A percentile compares a stretch with the other conserved stretches of the same genome.
Conservation (phyloP, 768 basidiomycete genomes). For the Nidula microcarpa region DNA sequence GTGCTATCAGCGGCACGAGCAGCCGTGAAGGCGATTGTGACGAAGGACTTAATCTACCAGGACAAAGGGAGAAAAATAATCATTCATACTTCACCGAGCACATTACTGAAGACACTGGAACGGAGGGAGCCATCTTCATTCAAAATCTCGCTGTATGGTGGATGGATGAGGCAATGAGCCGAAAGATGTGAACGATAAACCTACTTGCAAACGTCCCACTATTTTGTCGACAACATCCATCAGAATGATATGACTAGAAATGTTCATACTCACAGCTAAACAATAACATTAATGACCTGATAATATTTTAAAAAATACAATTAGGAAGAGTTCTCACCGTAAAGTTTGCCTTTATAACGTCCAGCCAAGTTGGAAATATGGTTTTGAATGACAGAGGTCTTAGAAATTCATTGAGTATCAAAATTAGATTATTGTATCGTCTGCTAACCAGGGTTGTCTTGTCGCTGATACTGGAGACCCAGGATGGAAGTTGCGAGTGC, state of each 20-base stretch:
- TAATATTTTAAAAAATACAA: neutral
- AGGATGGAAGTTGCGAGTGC: conserved; percentile 38
- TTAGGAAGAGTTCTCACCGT: conserved; percentile 16
- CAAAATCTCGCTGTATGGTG: conserved; percentile 39
- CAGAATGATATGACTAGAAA: neutral
- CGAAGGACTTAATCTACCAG: conserved; percentile 34
- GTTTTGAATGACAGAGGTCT: conserved; percentile 42
- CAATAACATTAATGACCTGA: neutral
- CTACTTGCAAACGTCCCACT: conserved; percentile 45
- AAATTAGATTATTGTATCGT: too few relatives aligned
- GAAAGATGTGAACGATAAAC: neutral
- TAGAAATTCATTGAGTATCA: neutral
- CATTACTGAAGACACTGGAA: conserved; percentile 43
- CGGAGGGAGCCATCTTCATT: conserved; percentile 48
- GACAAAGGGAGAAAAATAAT: conserved; percentile 4
- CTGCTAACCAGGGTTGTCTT: conserved; percentile 28
- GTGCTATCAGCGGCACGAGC: conserved; percentile 45
- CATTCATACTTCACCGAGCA: conserved; percentile 42
- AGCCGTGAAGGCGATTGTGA: conserved; percentile 48
- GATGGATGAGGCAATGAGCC: neutral
- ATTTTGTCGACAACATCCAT: neutral
- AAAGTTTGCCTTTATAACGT: conserved; percentile 43
- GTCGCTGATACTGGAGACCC: conserved; percentile 35
- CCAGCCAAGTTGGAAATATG: conserved; percentile 44
- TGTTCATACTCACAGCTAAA: conserved; percentile 4